phyloP scores from a whole-genome alignment of 2,329 filamentous ascomycete genomes.

The Epichloe coenophiala region DNA sequence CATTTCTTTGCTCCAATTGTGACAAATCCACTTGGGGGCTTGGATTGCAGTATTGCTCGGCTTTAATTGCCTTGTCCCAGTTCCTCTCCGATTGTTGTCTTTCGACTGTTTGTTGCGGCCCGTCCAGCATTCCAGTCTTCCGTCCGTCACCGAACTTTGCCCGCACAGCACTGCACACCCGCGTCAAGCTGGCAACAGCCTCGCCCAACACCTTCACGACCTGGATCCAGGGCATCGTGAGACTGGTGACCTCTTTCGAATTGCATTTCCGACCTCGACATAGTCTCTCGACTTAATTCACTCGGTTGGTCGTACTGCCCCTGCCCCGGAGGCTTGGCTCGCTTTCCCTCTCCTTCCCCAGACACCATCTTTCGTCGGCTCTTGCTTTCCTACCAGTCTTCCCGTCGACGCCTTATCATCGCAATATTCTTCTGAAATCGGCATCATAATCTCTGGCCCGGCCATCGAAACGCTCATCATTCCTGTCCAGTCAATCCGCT shows the following conservation, averaged over 20 bases:
- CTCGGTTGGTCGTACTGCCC: not conserved
- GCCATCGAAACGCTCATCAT: not conserved
- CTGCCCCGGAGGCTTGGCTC: not conserved
- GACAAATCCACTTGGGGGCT: not conserved
- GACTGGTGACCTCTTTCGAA: not conserved
- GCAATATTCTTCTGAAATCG: not conserved
- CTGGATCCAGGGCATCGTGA: not conserved
- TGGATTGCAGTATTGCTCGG: not conserved
- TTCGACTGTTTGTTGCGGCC: conserved; percentile 7
- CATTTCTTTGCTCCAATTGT: not conserved
- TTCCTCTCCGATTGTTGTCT: not conserved
- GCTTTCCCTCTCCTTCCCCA: not conserved
- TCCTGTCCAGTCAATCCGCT: not conserved
- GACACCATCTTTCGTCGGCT: not conserved
- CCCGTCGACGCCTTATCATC: not conserved
- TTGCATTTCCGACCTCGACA: not conserved
- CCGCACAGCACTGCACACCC: not conserved
- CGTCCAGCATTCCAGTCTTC: conserved; percentile 9
- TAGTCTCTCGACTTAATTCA: not conserved
- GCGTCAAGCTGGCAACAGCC: not conserved
- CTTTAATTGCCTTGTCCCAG: not conserved
- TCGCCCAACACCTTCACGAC: not conserved
- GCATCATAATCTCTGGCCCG: not conserved
- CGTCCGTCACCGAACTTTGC: not conserved
- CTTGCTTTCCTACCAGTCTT: not conserved